phyloP scores from a whole-genome alignment of 495 filamentous ascomycete species.

The Monascus purpureus region DNA sequence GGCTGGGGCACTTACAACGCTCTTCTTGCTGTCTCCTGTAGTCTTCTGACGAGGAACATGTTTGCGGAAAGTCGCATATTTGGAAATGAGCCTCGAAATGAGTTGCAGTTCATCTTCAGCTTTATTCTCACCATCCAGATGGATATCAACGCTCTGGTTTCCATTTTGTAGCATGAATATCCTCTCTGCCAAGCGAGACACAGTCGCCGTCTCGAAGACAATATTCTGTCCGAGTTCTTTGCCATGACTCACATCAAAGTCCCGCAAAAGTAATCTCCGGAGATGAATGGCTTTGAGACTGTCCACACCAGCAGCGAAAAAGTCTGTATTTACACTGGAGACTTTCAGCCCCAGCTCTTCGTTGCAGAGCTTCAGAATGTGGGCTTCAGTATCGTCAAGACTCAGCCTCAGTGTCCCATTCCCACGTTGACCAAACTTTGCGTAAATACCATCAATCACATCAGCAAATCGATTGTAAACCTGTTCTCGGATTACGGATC shows the following conservation, averaged over 20 bases:
- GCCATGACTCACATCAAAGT: constrained; percentile 23
- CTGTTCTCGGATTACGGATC: constrained; percentile 40
- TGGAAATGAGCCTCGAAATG: constrained; percentile 34
- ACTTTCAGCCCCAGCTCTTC: constrained; percentile 27
- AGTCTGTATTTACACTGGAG: constrained; percentile 25
- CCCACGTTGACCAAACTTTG: constrained; percentile 12
- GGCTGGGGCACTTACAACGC: constrained; percentile 33
- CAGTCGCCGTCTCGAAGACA: constrained; percentile 37
- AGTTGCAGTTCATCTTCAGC: constrained; percentile 15
- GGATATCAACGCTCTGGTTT: not conserved
- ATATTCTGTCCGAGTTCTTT: constrained; percentile 26
- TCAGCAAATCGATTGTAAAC: constrained; percentile 33
- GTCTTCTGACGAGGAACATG: constrained; percentile 17
- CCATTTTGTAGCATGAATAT: constrained; percentile 30
- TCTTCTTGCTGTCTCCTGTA: constrained; percentile 9
- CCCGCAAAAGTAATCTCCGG: constrained; percentile 32
- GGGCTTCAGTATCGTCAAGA: constrained; percentile 20
- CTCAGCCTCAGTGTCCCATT: constrained; percentile 20
- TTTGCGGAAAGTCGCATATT: constrained; percentile 31
- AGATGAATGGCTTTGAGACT: constrained; percentile 47
- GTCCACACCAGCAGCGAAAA: constrained; percentile 45
- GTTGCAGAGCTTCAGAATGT: constrained; percentile 26
- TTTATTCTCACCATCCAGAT: constrained; percentile 2
- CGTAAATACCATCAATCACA: constrained; percentile 35
- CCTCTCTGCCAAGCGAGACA: constrained; percentile 28